These are phyloP conservation scores for Meyerozyma athensensis DNA, from an alignment of 1,139 yeast species.

Conservation along the genomic window DNA sequence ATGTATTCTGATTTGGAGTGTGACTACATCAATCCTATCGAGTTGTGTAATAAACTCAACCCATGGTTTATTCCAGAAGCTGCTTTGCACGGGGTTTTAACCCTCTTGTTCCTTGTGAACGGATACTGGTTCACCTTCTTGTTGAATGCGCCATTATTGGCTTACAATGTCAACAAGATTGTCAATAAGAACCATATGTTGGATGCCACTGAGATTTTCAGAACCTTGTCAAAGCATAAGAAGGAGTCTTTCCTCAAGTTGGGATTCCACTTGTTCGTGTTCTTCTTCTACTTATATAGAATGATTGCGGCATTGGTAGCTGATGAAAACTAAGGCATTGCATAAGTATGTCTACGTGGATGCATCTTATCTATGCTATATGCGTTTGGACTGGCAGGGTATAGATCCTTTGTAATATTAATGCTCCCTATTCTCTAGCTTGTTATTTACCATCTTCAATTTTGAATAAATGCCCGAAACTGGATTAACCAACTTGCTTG, in stretches of 20 bases:
- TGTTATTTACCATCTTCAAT: conserved; percentile 28
- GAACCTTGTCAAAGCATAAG: conserved; percentile 91
- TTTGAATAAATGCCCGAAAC: conserved; percentile 34
- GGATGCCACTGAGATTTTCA: conserved; percentile 97
- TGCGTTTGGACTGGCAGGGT: conserved; percentile 1
- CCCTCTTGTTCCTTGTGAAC: conserved; percentile 69
- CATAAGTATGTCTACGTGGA: neutral
- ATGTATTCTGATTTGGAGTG: conserved; percentile 92
- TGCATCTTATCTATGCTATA: neutral
- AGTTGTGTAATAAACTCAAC: conserved; percentile 88
- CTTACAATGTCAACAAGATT: conserved; percentile 73
- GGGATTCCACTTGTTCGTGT: conserved; percentile 86
- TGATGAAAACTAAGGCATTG: conserved; percentile 36
- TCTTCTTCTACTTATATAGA: conserved; percentile 93
- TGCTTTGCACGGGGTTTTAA: conserved; percentile 68
- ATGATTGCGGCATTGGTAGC: conserved; percentile 93
- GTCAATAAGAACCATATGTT: conserved; percentile 75
- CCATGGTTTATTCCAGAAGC: conserved; percentile 91
- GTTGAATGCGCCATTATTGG: conserved; percentile 80
- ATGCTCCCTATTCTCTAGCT: conserved; percentile 15
- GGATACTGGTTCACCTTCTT: conserved; percentile 94
- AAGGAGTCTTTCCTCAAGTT: conserved; percentile 86
- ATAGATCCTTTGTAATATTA: conserved; percentile 4
- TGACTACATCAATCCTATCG: conserved; percentile 95
- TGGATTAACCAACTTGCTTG: conserved; percentile 31